Conservation (phyloP, 352 stramenopile genomes). For the Pythium phragmiticola region DNA sequence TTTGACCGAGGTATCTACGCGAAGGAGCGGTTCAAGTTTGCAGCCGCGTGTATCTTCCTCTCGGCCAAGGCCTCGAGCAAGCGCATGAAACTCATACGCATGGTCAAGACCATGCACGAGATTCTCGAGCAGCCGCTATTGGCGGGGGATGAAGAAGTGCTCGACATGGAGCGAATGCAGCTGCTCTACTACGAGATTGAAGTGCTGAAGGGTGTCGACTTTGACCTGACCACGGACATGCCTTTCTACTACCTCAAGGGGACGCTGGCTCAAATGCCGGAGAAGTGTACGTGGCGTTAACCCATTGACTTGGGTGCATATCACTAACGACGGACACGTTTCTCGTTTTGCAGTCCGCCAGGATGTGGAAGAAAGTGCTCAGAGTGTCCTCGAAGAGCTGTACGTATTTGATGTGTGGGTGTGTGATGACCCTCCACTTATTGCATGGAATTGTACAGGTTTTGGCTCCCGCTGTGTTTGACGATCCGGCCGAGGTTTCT, state of each 20-base stretch:
- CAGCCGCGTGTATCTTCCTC: conserved; percentile 78
- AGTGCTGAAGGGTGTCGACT: conserved; percentile 79
- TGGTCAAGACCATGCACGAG: conserved; percentile 85
- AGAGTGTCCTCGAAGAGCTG: conserved; percentile 68
- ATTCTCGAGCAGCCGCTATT: conserved; percentile 73
- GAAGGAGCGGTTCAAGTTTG: conserved; percentile 78
- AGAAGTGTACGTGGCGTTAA: conserved; percentile 51
- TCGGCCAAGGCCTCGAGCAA: conserved; percentile 82
- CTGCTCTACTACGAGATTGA: conserved; percentile 86
- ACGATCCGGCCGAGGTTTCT: conserved; percentile 52
- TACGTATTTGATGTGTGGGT: conserved; percentile 21
- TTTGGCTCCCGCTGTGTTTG: conserved; percentile 67
- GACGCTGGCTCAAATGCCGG: conserved; percentile 65
- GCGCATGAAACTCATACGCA: conserved; percentile 85
- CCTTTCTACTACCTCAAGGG: conserved; percentile 70
- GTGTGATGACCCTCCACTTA: neutral
- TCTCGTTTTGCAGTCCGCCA: conserved; percentile 37
- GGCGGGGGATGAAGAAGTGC: conserved; percentile 74
- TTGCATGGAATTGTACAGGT: conserved; percentile 30
- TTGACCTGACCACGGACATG: conserved; percentile 77
- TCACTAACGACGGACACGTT: neutral
- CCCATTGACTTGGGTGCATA: neutral
- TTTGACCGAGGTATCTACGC: conserved; percentile 83
- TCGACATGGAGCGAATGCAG: conserved; percentile 85
- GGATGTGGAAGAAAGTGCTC: conserved; percentile 45